Percentiles rank a stretch among this genome's conserved stretches.
These are phyloP conservation scores for Gossypioides kirkii DNA, from an alignment of 345 rosid genomes.

Conservation along the genomic window DNA sequence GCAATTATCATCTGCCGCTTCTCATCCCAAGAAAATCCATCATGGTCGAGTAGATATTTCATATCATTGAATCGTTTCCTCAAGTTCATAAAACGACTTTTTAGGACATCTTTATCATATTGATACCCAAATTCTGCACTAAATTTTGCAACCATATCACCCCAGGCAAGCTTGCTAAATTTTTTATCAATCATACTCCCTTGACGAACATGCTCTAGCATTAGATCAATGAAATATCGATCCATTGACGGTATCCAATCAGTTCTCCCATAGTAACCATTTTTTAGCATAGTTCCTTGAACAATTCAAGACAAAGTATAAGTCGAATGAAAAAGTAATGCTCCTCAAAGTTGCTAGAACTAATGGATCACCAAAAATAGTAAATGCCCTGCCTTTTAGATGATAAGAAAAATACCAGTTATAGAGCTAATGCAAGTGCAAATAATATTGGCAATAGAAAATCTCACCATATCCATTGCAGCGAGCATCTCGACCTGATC, in stretches of 20 bases:
- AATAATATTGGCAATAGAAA: background rate
- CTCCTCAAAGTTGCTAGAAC: background rate
- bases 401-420: background rate
- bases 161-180: constrained; percentile 41
- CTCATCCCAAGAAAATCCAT: constrained; percentile 30
- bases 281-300: constrained; percentile 25
- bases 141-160: constrained; percentile 38
- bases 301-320: constrained; percentile 17
- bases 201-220: constrained; percentile 40
- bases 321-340: background rate
- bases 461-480: constrained; percentile 27
- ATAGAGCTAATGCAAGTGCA: background rate
- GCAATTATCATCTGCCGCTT: constrained; percentile 31
- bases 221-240: constrained; percentile 44
- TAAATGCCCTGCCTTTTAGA: background rate
- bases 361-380: background rate
- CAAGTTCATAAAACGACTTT: constrained; percentile 30
- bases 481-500: constrained; percentile 18
- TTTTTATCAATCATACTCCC: constrained; percentile 32
- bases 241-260: constrained; percentile 49
- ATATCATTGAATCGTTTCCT: constrained; percentile 29
- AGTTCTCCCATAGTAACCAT: constrained; percentile 21
- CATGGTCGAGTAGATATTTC: constrained; percentile 22
- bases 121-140: constrained; percentile 37
- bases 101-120: constrained; percentile 33